phyloP scores from a whole-genome alignment of 2,329 filamentous ascomycete genomes.

The Albophoma yamanashiensis region DNA sequence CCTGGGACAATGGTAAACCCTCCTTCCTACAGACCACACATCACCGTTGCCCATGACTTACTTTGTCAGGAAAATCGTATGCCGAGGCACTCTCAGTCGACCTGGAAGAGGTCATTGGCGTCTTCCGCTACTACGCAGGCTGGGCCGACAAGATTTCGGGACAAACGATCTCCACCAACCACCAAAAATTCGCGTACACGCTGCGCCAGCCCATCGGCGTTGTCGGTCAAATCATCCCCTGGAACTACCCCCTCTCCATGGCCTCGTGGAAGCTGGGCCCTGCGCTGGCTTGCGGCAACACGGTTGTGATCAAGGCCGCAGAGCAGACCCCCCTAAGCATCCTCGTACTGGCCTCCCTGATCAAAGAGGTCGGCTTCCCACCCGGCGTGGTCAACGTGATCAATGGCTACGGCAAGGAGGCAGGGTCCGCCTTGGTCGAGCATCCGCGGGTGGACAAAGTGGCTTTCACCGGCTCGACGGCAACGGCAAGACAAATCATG shows the following conservation, averaged over 20 bases:
- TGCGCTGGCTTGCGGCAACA: constrained; percentile 53
- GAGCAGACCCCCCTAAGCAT: constrained; percentile 59
- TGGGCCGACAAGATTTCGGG: constrained; percentile 73
- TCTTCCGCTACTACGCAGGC: constrained; percentile 65
- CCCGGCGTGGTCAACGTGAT: constrained; percentile 68
- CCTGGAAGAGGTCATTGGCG: constrained; percentile 31
- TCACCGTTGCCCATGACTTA: neutral
- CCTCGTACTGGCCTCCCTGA: constrained; percentile 53
- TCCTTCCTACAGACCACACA: neutral
- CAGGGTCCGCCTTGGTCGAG: constrained; percentile 56
- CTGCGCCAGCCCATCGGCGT: constrained; percentile 67
- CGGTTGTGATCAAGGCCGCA: constrained; percentile 53
- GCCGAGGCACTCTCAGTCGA: constrained; percentile 56
- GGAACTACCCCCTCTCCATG: constrained; percentile 52
- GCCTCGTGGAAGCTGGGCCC: constrained; percentile 64
- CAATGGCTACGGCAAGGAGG: constrained; percentile 59
- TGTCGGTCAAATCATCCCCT: constrained; percentile 62
- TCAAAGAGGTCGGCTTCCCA: constrained; percentile 66
- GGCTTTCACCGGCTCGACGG: constrained; percentile 68
- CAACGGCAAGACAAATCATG: constrained; percentile 65
- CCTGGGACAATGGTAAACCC: constrained; percentile 67
- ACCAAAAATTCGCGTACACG: constrained; percentile 64
- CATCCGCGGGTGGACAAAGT: constrained; percentile 66
- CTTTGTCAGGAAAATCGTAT: constrained; percentile 35
- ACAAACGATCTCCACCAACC: constrained; percentile 60